Evolutionary conservation across 2,329 filamentous ascomycete species (phyloP), one percentile per base, ranked within the genome.

Genomic region (Dendrostoma leiphaemia): DNA sequence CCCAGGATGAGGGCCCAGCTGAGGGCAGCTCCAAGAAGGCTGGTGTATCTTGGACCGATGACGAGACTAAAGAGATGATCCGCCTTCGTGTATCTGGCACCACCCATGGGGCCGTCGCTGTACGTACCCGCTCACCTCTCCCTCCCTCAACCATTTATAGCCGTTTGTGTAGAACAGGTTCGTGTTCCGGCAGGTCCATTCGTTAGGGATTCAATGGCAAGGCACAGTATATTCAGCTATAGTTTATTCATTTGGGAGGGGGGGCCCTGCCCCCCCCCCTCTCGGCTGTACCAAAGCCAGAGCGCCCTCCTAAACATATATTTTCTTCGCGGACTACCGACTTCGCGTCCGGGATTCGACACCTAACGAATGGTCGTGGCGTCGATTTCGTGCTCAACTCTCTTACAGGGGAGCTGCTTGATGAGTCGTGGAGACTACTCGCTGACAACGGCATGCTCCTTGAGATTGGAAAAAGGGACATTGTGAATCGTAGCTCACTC

Each of bases 301-400:
- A n/a, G 28, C 10, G 21, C 24, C 40, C 47, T 13, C 21, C 7
- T 4, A 2, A 47, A 9, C 41, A n/a, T 3, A 47, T 51, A 13
- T 55, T 55, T 32, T 32, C 34, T 34, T 55, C 53, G 0, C 53
- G 40, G 12, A 38, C 40, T 26, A 13, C 28, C 26, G 38, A 38
- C 23, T 55, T 55, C 26, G 13, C 40, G 6, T 1, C 4, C 17
- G 53, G 40, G 2, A n/a, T 51, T 15, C 38, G 31, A 10, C n/a
- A 28, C 4, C 47, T 9, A 7, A 55, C 53, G 1, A 15, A 45
- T n/a, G 47, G 47, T 5, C 17, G 17, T 26, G 53, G 53, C n/a
- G 53, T 55, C 9, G 48, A 55, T 19, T 12, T 55, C 9, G 53
- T 55, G 1, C 41, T 55, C 3, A 55, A 55, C n/a, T 37, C 47